A percentile compares a stretch with the other conserved stretches of the same genome.
Conservation (phyloP, 2,329 filamentous ascomycete genomes). For the Aspergillus sp. region DNA sequence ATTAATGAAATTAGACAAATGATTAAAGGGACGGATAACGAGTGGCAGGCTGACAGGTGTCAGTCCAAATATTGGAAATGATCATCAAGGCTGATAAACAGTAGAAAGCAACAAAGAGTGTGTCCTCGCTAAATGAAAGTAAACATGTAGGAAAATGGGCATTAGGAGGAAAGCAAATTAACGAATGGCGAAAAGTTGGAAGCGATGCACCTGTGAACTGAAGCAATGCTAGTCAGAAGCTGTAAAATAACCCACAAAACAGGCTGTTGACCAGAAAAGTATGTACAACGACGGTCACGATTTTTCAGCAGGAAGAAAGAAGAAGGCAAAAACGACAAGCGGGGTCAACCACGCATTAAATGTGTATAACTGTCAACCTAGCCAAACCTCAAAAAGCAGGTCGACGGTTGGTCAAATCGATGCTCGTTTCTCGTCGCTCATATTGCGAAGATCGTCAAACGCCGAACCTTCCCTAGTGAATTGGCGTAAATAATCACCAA, state of each 20-base stretch:
- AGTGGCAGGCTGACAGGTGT: too few species aligned
- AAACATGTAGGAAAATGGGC: not conserved
- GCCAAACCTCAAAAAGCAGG: constrained; percentile 7
- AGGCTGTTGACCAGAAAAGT: constrained; percentile 7
- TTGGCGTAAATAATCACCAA: constrained; percentile 15
- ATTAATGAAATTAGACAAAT: not conserved
- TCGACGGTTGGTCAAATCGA: constrained; percentile 13
- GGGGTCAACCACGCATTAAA: constrained; percentile 19
- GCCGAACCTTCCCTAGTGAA: constrained; percentile 16
- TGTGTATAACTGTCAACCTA: constrained; percentile 11
- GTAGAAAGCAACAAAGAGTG: too few species aligned
- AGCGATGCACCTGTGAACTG: constrained; percentile 2
- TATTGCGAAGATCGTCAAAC: constrained; percentile 22
- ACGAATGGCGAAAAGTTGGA: not conserved
- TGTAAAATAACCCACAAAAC: constrained; percentile 7
- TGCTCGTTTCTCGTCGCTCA: constrained; percentile 27
- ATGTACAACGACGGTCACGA: constrained; percentile 15
- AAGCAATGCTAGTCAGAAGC: constrained; percentile 3
- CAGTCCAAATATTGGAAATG: too few species aligned
- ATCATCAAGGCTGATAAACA: too few species aligned
- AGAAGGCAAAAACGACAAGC: constrained; percentile 4
- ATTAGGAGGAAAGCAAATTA: not conserved
- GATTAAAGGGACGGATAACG: not conserved
- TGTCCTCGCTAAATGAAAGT: too few species aligned
- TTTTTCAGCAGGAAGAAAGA: not conserved